Percentiles rank a stretch among this genome's conserved stretches.
phyloP scores from a whole-genome alignment of 2,329 filamentous ascomycete genomes.

The Trichoderma atroviride region DNA sequence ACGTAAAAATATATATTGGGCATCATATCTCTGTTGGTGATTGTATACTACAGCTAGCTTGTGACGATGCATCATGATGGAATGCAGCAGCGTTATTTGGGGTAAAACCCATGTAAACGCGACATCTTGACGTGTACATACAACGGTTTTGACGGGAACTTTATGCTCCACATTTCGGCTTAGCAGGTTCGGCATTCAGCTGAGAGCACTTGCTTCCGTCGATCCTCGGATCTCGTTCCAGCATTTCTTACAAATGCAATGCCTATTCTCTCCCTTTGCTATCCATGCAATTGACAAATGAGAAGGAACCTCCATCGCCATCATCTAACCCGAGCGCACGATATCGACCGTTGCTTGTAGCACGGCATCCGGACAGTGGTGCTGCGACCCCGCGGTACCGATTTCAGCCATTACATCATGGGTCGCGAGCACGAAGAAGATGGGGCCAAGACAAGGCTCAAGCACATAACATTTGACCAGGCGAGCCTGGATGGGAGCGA shows the following conservation, averaged over 20 bases:
- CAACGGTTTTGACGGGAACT: not conserved
- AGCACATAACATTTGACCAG: slow-evolving; percentile 36
- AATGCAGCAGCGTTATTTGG: not conserved
- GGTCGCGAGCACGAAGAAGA: slow-evolving; percentile 24
- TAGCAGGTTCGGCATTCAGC: slow-evolving; percentile 2
- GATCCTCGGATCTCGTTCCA: not conserved
- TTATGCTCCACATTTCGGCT: slow-evolving; percentile 8
- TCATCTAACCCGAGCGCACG: not conserved
- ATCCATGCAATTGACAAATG: not conserved
- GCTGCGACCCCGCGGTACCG: slow-evolving; percentile 15
- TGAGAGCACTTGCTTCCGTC: not conserved
- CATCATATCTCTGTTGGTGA: not conserved
- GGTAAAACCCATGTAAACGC: not conserved
- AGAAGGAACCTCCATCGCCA: not conserved
- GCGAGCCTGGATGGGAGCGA: slow-evolving; percentile 51
- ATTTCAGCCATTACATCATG: slow-evolving; percentile 26
- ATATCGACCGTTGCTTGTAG: not conserved
- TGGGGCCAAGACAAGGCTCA: slow-evolving; percentile 4
- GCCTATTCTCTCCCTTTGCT: not conserved
- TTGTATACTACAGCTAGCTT: not conserved
- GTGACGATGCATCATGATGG: not conserved
- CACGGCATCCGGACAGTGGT: not conserved
- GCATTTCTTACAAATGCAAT: not conserved
- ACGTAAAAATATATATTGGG: not conserved
- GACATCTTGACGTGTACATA: not conserved